phyloP scores from a whole-genome alignment of 2,329 filamentous ascomycete genomes.

The Coniochaeta sp. region DNA sequence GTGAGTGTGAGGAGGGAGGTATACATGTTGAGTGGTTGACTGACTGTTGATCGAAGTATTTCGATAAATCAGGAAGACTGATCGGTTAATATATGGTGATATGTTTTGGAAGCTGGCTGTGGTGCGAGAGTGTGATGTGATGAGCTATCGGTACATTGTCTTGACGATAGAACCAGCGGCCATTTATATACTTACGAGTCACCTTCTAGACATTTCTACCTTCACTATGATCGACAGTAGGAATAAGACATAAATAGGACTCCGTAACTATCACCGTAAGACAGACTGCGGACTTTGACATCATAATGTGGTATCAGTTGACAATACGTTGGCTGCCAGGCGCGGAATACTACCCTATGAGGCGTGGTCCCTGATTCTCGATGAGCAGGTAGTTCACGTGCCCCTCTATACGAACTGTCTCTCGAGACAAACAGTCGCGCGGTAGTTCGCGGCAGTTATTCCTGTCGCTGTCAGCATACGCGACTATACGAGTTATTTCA shows the following conservation, averaged over 20 bases:
- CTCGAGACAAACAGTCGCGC: not conserved
- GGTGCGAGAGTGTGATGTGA: no score
- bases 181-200: not conserved
- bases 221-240: not conserved
- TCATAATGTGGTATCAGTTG: not conserved
- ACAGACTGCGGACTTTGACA: not conserved
- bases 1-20: slow-evolving; percentile 8
- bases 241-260: not conserved
- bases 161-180: not conserved
- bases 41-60: no score
- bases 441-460: not conserved
- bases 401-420: not conserved
- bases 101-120: no score
- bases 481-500: not conserved
- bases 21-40: slow-evolving; percentile 11
- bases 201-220: not conserved
- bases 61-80: no score
- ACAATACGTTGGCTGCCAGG: not conserved
- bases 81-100: no score
- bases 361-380: not conserved
- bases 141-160: no score
- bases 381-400: not conserved
- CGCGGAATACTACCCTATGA: not conserved
- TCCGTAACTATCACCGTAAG: not conserved
- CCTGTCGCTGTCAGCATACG: not conserved